phyloP scores from a whole-genome alignment of 768 basidiomycete genomes.

The Boletellus sp. region DNA sequence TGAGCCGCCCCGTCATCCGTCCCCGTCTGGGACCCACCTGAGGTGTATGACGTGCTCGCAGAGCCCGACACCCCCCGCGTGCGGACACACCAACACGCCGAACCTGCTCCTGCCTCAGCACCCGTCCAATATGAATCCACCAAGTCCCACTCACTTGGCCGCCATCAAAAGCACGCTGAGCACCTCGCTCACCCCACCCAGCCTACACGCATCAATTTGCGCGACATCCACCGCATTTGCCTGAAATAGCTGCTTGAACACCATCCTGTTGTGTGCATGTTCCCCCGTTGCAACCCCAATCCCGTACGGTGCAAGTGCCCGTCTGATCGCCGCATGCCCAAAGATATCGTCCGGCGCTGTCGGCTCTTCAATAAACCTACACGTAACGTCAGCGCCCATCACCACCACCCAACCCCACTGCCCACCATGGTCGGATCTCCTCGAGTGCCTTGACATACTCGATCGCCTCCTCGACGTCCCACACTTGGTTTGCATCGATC shows the following conservation, averaged over 20 bases:
- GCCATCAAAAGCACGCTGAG: slow-evolving; percentile 86
- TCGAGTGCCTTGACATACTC: slow-evolving; percentile 77
- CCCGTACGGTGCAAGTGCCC: slow-evolving; percentile 68
- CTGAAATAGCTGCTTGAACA: slow-evolving; percentile 93
- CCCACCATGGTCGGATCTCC: slow-evolving; percentile 49
- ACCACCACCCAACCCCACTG: background rate
- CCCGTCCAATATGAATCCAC: background rate
- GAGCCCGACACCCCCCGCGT: slow-evolving; percentile 89
- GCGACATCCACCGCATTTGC: slow-evolving; percentile 86
- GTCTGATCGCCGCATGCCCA: slow-evolving; percentile 77
- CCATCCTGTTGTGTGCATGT: slow-evolving; percentile 91
- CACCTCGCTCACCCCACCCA: slow-evolving; percentile 89
- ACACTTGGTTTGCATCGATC: slow-evolving; percentile 95
- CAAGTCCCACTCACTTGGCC: slow-evolving; percentile 55
- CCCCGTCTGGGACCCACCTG: slow-evolving; percentile 40
- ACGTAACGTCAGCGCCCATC: slow-evolving; percentile 7
- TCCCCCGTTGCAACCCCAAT: slow-evolving; percentile 94
- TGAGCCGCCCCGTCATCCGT: background rate
- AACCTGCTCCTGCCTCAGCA: slow-evolving; percentile 45
- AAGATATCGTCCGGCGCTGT: slow-evolving; percentile 90
- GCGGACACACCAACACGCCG: slow-evolving; percentile 84
- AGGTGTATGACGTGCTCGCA: slow-evolving; percentile 90
- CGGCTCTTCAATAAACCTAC: slow-evolving; percentile 90
- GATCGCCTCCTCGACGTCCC: slow-evolving; percentile 87
- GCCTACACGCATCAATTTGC: slow-evolving; percentile 85